A percentile compares a stretch with the other conserved stretches of the same genome.
Evolutionary conservation across 2,329 filamentous ascomycete genomes (phyloP).

Genomic region (Penicillium hordei): DNA sequence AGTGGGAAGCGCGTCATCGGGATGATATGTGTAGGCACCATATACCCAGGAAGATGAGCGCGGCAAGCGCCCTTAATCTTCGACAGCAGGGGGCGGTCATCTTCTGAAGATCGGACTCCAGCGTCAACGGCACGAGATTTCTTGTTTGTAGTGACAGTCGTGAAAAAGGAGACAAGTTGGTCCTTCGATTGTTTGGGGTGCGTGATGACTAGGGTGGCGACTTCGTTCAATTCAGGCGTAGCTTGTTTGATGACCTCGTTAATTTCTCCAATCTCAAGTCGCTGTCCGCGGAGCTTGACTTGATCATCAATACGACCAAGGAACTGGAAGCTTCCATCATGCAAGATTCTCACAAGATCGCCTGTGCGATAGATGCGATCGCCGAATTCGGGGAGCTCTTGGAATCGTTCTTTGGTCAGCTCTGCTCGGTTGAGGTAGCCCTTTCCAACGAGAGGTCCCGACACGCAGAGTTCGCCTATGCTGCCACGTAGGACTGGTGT

Average conservation of each 20-base stretch:
- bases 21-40: slow-evolving; percentile 85
- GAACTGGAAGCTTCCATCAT: slow-evolving; percentile 83
- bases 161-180: slow-evolving; percentile 75
- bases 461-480: slow-evolving; percentile 85
- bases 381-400: slow-evolving; percentile 56
- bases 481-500: slow-evolving; percentile 72
- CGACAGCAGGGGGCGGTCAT: slow-evolving; percentile 44
- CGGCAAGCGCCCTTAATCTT: slow-evolving; percentile 64
- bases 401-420: slow-evolving; percentile 76
- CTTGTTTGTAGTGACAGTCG: slow-evolving; percentile 17
- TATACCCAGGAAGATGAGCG: slow-evolving; percentile 72
- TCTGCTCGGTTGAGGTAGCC: slow-evolving; percentile 80
- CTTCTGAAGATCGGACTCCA: slow-evolving; percentile 40
- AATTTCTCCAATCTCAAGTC: slow-evolving; percentile 88
- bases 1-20: slow-evolving; percentile 71
- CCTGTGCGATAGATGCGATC: slow-evolving; percentile 82
- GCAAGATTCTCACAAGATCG: slow-evolving; percentile 77
- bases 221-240: slow-evolving; percentile 61
- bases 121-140: slow-evolving; percentile 21
- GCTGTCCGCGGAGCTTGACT: slow-evolving; percentile 84
- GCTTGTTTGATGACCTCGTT: slow-evolving; percentile 74
- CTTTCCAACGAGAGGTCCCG: slow-evolving; percentile 81
- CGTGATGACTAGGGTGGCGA: slow-evolving; percentile 73
- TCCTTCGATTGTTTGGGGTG: slow-evolving; percentile 74
- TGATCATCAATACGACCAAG: slow-evolving; percentile 86